These are phyloP conservation scores for Ilyonectria destructans DNA, from an alignment of 2,329 filamentous ascomycete species.

Conservation along the genomic window DNA sequence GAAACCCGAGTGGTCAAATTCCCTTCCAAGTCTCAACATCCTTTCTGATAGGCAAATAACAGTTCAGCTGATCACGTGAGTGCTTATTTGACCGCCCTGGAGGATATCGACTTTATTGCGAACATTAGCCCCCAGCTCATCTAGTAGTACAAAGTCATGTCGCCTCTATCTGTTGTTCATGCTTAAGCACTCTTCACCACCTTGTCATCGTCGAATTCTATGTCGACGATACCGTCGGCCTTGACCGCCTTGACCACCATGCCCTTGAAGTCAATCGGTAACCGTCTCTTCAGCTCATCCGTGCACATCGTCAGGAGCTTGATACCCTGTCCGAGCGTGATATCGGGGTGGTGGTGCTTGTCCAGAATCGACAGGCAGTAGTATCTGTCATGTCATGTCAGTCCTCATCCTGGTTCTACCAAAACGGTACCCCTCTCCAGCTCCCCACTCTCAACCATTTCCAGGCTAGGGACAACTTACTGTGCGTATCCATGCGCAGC, in stretches of 20 bases:
- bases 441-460: neutral
- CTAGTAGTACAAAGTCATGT: slow-evolving; percentile 58
- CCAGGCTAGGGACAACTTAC: slow-evolving; percentile 66
- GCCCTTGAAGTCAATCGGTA: slow-evolving; percentile 99
- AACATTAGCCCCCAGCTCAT: slow-evolving; percentile 46
- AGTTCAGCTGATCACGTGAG: neutral
- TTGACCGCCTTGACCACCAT: slow-evolving; percentile 95
- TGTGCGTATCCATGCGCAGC: slow-evolving; percentile 98
- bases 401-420: slow-evolving; percentile 20
- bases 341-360: slow-evolving; percentile 98
- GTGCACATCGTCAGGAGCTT: slow-evolving; percentile 96
- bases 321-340: slow-evolving; percentile 89
- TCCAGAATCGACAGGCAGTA: slow-evolving; percentile 98
- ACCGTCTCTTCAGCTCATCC: slow-evolving; percentile 94
- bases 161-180: slow-evolving; percentile 37
- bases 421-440: neutral
- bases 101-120: slow-evolving; percentile 47
- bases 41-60: slow-evolving; percentile 7
- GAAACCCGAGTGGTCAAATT: neutral
- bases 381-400: slow-evolving; percentile 73
- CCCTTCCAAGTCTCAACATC: neutral
- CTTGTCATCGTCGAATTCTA: slow-evolving; percentile 89
- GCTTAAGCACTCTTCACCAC: slow-evolving; percentile 73
- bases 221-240: slow-evolving; percentile 90
- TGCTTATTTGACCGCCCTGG: slow-evolving; percentile 21